These are phyloP conservation scores for Flaveria brownii DNA, from an alignment of 129 eudicot species.

Conservation along the genomic window DNA sequence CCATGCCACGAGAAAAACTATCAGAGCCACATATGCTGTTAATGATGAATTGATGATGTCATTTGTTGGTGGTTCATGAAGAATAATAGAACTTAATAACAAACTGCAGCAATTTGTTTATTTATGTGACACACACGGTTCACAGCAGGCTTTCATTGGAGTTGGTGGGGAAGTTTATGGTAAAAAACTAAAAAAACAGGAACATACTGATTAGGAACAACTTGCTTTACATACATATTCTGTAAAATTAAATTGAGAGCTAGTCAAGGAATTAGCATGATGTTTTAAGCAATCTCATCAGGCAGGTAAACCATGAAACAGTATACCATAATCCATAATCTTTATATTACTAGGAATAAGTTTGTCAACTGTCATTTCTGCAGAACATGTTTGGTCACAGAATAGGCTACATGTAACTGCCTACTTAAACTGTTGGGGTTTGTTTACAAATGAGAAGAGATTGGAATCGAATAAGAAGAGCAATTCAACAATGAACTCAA, in stretches of 20 bases:
- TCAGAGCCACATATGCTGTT: too few relatives aligned
- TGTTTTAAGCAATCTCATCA: not conserved
- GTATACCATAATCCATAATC: constrained; percentile 58
- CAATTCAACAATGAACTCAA: too few relatives aligned
- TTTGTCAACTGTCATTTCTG: constrained; percentile 79
- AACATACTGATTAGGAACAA: constrained; percentile 14
- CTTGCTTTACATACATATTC: constrained; percentile 93
- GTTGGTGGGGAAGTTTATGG: too few relatives aligned
- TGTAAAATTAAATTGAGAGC: constrained; percentile 21
- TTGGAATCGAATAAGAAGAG: too few relatives aligned
- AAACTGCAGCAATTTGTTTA: too few relatives aligned
- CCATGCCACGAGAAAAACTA: too few relatives aligned
- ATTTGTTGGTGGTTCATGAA: too few relatives aligned
- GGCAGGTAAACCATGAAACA: constrained; percentile 9
- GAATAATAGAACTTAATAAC: too few relatives aligned
- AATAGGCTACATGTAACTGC: not conserved
- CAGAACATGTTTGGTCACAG: constrained; percentile 65
- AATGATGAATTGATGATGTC: too few relatives aligned
- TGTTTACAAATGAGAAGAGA: too few relatives aligned
- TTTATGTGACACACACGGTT: not conserved
- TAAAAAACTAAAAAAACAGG: not conserved
- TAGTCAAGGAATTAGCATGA: constrained; percentile 3
- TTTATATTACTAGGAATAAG: constrained; percentile 81
- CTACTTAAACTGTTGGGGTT: too few relatives aligned
- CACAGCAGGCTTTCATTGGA: too few relatives aligned